Evolutionary conservation across 805 yeast species (phyloP), one percentile per base, ranked within the genome.

Genomic region (Yamadazyma sp.): DNA sequence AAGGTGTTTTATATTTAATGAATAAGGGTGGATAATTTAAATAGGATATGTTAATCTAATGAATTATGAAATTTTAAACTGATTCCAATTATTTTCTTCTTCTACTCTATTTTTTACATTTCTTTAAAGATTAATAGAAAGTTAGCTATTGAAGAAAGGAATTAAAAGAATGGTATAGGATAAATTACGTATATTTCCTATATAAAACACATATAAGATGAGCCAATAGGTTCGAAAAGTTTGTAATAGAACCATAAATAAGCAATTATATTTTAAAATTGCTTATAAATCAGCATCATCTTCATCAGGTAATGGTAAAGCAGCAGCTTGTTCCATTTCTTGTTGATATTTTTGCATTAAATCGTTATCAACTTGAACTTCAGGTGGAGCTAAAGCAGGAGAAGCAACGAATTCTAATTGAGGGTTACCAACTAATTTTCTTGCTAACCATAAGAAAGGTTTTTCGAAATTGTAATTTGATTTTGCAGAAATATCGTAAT

Each of bases 361-460:
- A 58, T 83, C 93, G 55, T 86, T 86, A 63, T 93, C 98, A 58
- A 93, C 97, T 64, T 82, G 84, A 55, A 91, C 98, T 79, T 93
- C 98, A 61, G 99, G 98, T 57, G 99, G 98, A 61, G 96, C 97
- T 70, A 93, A 81, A 51, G 98, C 99, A 54, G 98, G 98, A 46
- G 98, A 86, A 56, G 95, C 98, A 56, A 94, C 99, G 60, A 93
- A 93, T 75, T 93, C 98, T 60, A 93, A 81, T 70, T 85, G 88
- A 47, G 96, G 91, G 80, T 91, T 87, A 71, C 98, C 99, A 52
- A 87, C 96, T 58, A 93, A 80, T 75, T 93, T 93, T 81, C 98
- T 86, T 36, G 99, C 98, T 60, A 93, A 86, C 99, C 99, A 93
- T 70, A 93, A 81, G 85, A 93, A 93, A 50, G 99, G 99, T 78